Conservation (phyloP, 1,139 yeast genomes). For the Geotrichum cucujoidarum region DNA sequence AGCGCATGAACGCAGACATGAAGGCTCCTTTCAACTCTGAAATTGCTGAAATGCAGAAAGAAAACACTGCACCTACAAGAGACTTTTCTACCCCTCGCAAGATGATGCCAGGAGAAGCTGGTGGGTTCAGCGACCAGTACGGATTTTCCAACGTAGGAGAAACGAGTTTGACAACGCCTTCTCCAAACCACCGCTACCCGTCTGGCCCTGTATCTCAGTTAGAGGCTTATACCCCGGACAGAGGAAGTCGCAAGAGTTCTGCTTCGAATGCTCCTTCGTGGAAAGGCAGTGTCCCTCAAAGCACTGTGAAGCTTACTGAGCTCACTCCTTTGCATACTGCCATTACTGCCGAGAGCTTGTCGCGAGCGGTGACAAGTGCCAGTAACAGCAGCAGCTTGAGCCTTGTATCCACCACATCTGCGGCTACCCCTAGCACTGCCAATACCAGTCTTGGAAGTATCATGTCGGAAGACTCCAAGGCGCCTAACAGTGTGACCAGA, state of each 20-base stretch:
- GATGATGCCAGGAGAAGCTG: background rate
- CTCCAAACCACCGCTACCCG: conserved; percentile 44
- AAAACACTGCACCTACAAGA: background rate
- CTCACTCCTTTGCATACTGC: conserved; percentile 11
- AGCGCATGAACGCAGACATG: background rate
- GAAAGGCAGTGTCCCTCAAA: conserved; percentile 3
- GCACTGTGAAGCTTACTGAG: background rate
- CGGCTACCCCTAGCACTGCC: background rate
- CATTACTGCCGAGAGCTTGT: conserved; percentile 23
- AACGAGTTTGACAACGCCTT: conserved; percentile 24
- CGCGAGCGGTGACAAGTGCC: background rate
- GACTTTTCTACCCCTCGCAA: conserved; percentile 15
- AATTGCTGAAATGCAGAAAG: background rate
- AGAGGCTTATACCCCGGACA: conserved; percentile 79
- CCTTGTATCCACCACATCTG: conserved; percentile 9
- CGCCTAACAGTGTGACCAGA: background rate
- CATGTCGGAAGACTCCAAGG: background rate
- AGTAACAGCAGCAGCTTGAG: background rate
- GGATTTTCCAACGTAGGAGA: conserved; percentile 18
- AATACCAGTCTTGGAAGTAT: background rate
- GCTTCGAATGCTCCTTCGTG: background rate
- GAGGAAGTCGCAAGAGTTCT: conserved; percentile 46
- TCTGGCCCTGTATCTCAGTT: conserved; percentile 40
- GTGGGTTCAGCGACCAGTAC: conserved; percentile 20
- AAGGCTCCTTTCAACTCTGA: background rate